A percentile compares a stretch with the other conserved stretches of the same genome.
phyloP scores from a whole-genome alignment of 805 yeast species.

The Starmerella etchellsii region DNA sequence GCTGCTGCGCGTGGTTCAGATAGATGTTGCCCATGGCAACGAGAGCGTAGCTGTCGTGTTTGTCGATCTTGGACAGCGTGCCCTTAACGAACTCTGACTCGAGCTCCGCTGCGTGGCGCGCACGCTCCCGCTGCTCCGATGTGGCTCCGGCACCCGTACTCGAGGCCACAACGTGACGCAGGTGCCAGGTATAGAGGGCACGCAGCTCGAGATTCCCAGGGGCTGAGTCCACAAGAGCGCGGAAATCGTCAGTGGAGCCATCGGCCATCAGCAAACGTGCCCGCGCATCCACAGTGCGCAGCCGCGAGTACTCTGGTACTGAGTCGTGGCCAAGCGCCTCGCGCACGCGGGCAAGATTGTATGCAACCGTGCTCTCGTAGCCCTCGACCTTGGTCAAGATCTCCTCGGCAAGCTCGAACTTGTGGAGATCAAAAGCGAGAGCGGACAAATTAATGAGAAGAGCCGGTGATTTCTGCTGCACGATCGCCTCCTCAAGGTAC shows the following conservation, averaged over 20 bases:
- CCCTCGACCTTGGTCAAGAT: slow-evolving; percentile 27
- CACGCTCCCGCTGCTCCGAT: slow-evolving; percentile 9
- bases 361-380: slow-evolving; percentile 25
- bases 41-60: slow-evolving; percentile 79
- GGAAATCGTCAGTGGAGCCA: slow-evolving; percentile 10
- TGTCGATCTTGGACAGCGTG: slow-evolving; percentile 64
- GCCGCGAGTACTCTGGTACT: slow-evolving; percentile 34
- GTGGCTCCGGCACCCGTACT: slow-evolving; percentile 18
- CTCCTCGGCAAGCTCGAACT: slow-evolving; percentile 41
- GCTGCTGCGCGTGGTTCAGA: slow-evolving; percentile 54
- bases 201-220: slow-evolving; percentile 67
- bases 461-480: slow-evolving; percentile 17
- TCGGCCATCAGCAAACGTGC: slow-evolving; percentile 11
- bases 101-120: neutral
- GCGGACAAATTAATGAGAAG: slow-evolving; percentile 79
- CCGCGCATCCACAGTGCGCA: slow-evolving; percentile 8
- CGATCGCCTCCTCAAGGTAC: slow-evolving; percentile 49
- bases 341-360: slow-evolving; percentile 63
- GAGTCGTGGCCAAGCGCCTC: slow-evolving; percentile 38
- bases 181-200: slow-evolving; percentile 85
- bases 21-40: slow-evolving; percentile 84
- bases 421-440: slow-evolving; percentile 54
- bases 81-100: slow-evolving; percentile 63
- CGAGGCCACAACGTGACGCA: slow-evolving; percentile 27
- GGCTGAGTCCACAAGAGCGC: slow-evolving; percentile 39